Conservation (phyloP, 352 stramenopile species). For the Phytopythium oedochilum region DNA sequence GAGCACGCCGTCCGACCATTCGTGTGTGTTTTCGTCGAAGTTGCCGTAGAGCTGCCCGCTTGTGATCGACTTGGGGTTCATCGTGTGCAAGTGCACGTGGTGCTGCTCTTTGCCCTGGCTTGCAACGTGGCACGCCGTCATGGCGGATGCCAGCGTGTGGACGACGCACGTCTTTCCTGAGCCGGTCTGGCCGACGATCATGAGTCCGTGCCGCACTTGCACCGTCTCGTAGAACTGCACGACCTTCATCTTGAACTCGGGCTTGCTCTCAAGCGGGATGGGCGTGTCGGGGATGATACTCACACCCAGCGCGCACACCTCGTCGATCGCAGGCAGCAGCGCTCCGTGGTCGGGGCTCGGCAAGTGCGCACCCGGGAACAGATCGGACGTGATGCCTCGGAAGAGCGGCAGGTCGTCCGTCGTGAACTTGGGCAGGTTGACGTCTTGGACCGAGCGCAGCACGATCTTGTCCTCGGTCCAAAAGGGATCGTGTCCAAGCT, state of each 20-base stretch:
- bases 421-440: constrained; percentile 94
- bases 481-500: constrained; percentile 84
- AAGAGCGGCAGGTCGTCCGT: constrained; percentile 93
- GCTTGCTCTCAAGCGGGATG: constrained; percentile 69
- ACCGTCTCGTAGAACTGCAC: constrained; percentile 96
- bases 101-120: constrained; percentile 39
- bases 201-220: constrained; percentile 93
- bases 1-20: constrained; percentile 94
- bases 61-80: constrained; percentile 95
- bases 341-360: constrained; percentile 82
- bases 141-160: constrained; percentile 68
- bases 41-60: constrained; percentile 94
- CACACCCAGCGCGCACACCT: constrained; percentile 66
- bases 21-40: constrained; percentile 93
- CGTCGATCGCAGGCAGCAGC: constrained; percentile 80
- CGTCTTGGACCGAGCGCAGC: constrained; percentile 89
- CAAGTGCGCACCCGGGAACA: constrained; percentile 89
- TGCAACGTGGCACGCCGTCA: constrained; percentile 65
- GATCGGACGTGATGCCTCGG: constrained; percentile 90
- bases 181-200: constrained; percentile 93
- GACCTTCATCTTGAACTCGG: constrained; percentile 86
- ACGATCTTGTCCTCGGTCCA: constrained; percentile 92
- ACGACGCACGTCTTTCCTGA: constrained; percentile 94
- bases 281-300: constrained; percentile 50
- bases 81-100: constrained; percentile 77